A percentile compares a stretch with the other conserved stretches of the same genome.
Conservation (phyloP, 208 protist genomes). For the Spongospora subterranea region DNA sequence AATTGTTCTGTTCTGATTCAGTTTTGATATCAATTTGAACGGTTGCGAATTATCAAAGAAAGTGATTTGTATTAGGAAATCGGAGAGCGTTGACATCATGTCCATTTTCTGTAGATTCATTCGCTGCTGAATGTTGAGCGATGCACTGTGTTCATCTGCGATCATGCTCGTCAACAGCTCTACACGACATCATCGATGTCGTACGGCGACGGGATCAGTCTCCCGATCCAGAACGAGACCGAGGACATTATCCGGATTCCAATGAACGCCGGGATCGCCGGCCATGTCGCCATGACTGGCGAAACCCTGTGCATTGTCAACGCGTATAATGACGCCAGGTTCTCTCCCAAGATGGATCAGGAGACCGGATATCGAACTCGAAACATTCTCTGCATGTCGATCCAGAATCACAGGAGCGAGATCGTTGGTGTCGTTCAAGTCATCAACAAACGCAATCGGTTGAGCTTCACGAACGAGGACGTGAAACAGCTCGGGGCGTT, state of each 20-base stretch:
- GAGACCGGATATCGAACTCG: slow-evolving; percentile 72
- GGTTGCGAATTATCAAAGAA: too few relatives aligned
- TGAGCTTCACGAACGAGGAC: not conserved
- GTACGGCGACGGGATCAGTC: not conserved
- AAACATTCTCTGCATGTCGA: slow-evolving; percentile 72
- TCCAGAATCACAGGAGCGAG: slow-evolving; percentile 64
- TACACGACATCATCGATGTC: not conserved
- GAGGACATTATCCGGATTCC: slow-evolving; percentile 54
- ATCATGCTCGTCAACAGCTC: not conserved
- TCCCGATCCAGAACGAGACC: slow-evolving; percentile 22
- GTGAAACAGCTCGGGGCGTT: slow-evolving; percentile 12
- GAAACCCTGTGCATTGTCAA: slow-evolving; percentile 71
- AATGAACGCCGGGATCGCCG: slow-evolving; percentile 62
- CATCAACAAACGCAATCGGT: slow-evolving; percentile 66
- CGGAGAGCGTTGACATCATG: too few relatives aligned
- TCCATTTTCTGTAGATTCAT: not conserved
- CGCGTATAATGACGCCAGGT: slow-evolving; percentile 74
- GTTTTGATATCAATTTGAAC: not conserved
- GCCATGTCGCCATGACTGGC: slow-evolving; percentile 64
- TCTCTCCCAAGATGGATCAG: slow-evolving; percentile 71
- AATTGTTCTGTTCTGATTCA: not conserved
- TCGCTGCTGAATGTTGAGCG: slow-evolving; percentile 32
- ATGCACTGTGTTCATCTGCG: slow-evolving; percentile 54
- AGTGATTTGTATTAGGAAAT: too few relatives aligned
- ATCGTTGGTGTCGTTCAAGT: slow-evolving; percentile 70